Base-by-base conservation (phyloP, 805 yeast genomes). In the Zygosaccharomyces lentus region DNA sequence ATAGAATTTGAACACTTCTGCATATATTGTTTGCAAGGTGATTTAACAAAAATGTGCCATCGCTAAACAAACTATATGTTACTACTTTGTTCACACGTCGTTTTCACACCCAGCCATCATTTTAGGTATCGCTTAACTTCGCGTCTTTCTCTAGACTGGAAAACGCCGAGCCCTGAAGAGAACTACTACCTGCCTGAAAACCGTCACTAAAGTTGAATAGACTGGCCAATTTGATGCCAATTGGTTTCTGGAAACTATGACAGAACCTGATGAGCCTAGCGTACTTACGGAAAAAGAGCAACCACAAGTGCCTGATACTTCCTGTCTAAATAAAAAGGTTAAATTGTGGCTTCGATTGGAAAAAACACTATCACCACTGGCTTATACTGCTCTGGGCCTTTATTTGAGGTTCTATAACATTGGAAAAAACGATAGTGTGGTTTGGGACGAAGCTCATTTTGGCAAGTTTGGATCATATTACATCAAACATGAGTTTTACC, bases 391-490 rank as follows among this genome's bases (percentile, higher is more conserved):
- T 1, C 52, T 83, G 15, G 81, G 93, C 8, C 84, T 90, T 57
- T 76, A 75, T 51, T 75, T 87, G 34, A 78, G 98, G 56, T 78
- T 89, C 65, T 82, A 86, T 69, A 72, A 76, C 51, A 84, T 91
- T 55, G 84, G 86, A 45, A 72, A 76, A 46, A 85, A 87, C 50
- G 73, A 77, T 46, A 73, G 76, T 46, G 97, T 93, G 25, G 93
- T 93, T 38, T 90, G 97, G 97, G 97, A 89, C 69, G 97, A 89
- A 65, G 97, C 96, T 34, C 96, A 90, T 71, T 91, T 91, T 66
- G 99, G 97, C 42, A 93, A 91, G 65, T 91, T 91, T 65, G 98
- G 97, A 26, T 83, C 96, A 9, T 84, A 87, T 65, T 91, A 91
- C 67, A 72, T 91, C 51, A 82, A 78, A 57, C 93, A 87, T 56